Evolutionary conservation across 2,329 filamentous ascomycete species (phyloP), one percentile per base, ranked within the genome.

Genomic region (Blastomyces gilchristii): DNA sequence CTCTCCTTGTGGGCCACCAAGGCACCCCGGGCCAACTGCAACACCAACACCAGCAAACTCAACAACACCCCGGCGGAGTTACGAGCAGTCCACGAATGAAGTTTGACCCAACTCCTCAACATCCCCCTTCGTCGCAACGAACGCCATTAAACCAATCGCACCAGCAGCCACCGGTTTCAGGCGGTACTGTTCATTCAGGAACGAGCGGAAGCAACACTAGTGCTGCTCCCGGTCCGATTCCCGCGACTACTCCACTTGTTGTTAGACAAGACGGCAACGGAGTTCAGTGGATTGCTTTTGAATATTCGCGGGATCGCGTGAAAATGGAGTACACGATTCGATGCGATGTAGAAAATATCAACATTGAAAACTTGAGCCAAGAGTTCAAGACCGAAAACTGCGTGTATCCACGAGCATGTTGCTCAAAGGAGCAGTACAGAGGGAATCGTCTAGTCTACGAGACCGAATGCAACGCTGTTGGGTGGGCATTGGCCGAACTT

Each of bases 251-350:
- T 0, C 94, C 94, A 0, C 81, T 97, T 9, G 92, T 97, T 9
- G 93, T 97, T 31, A 83, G 92, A 68, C 93, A 97, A 76, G 94
- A 97, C 71, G 89, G 90, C 72, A 97, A 96, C 68, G 94, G 94
- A 9, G 93, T 97, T 7, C 94, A 97, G 76, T 97, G 94, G 94
- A 97, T 97, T 71, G 91, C 91, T 0, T 99, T 97, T 66, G 94
- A 99, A 75, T 99, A 99, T 75, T 97, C 93, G 12, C 86, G 93
- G 65, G 93, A 99, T 73, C 84, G 93, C 56, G 92, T 97, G 68
- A 99, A 99, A 85, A 96, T 97, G 91, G 92, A 97, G 77, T 99
- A 99, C 78, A 97, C 92, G 0, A 99, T 99, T 71, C 88, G 94
- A 61, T 97, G 94, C 74, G 94, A 97, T 70, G 94, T 97, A 25